Percentiles rank a stretch among this genome's conserved stretches.
These are phyloP conservation scores for Candida caryicola DNA, from an alignment of 805 yeast genomes.

Conservation along the genomic window DNA sequence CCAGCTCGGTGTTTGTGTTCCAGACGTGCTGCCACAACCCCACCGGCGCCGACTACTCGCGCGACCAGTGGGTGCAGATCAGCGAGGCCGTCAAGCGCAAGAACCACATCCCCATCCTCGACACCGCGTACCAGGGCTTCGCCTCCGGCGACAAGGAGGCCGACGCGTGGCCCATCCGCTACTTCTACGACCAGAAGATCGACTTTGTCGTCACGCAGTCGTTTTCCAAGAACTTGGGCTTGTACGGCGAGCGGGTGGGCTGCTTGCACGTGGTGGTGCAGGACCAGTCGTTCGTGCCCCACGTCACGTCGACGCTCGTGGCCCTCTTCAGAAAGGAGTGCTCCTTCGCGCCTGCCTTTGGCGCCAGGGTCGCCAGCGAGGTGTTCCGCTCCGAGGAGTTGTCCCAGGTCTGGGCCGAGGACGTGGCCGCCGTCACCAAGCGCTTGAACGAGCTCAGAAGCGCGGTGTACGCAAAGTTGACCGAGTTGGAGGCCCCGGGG, in stretches of 20 bases:
- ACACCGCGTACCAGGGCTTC: constrained; percentile 44
- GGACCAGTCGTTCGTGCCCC: constrained; percentile 14
- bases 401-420: constrained; percentile 32
- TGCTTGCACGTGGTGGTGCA: constrained; percentile 32
- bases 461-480: constrained; percentile 26
- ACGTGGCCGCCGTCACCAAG: constrained; percentile 27
- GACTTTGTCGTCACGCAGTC: constrained; percentile 35
- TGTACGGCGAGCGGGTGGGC: constrained; percentile 41
- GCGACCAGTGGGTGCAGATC: constrained; percentile 37
- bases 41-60: constrained; percentile 39
- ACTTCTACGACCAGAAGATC: constrained; percentile 25
- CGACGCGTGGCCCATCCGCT: constrained; percentile 41
- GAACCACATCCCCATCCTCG: constrained; percentile 32
- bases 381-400: constrained; percentile 25
- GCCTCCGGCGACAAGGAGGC: constrained; percentile 25
- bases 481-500: constrained; percentile 41
- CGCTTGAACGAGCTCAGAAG: constrained; percentile 33
- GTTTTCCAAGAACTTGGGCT: constrained; percentile 42
- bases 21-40: constrained; percentile 48
- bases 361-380: constrained; percentile 40
- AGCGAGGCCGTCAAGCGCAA: constrained; percentile 22
- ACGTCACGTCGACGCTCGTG: constrained; percentile 26
- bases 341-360: constrained; percentile 48
- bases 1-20: constrained; percentile 32
- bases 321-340: constrained; percentile 38